A percentile compares a stretch with the other conserved stretches of the same genome.
These are phyloP conservation scores for Posidonia oceanica DNA, from an alignment of 116 monocot species.

Conservation along the genomic window DNA sequence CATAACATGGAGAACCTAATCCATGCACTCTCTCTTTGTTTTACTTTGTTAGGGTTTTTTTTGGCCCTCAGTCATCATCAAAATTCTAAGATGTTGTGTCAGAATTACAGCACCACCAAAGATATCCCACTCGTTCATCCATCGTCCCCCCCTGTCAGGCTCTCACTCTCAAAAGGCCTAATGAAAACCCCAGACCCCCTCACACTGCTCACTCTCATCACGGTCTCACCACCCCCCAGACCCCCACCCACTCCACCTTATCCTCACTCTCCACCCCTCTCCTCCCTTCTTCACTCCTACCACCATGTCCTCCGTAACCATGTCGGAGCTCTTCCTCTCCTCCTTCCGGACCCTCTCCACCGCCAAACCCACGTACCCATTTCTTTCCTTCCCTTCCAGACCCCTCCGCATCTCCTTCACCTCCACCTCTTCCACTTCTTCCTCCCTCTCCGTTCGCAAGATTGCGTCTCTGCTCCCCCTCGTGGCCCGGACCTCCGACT, in stretches of 20 bases:
- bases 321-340: constrained; percentile 11
- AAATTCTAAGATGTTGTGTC: too few relatives aligned
- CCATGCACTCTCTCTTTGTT: too few relatives aligned
- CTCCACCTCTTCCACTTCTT: background rate
- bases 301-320: constrained; percentile 7
- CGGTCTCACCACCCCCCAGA: background rate
- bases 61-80: too few relatives aligned
- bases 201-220: too few relatives aligned
- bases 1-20: too few relatives aligned
- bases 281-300: background rate
- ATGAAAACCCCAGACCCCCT: too few relatives aligned
- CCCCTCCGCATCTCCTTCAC: constrained; percentile 1
- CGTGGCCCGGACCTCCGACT: constrained; percentile 42
- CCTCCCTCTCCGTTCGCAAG: constrained; percentile 8
- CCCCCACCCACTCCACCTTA: background rate
- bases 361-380: constrained; percentile 11
- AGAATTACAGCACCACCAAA: too few relatives aligned
- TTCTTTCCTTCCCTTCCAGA: constrained; percentile 8
- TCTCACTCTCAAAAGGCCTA: too few relatives aligned
- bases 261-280: background rate
- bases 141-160: too few relatives aligned
- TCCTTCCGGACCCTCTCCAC: constrained; percentile 8
- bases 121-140: too few relatives aligned
- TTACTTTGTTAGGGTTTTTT: too few relatives aligned
- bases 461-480: constrained; percentile 15